phyloP scores from a whole-genome alignment of 768 basidiomycete genomes.

The Goffeauzyma gilvescens region DNA sequence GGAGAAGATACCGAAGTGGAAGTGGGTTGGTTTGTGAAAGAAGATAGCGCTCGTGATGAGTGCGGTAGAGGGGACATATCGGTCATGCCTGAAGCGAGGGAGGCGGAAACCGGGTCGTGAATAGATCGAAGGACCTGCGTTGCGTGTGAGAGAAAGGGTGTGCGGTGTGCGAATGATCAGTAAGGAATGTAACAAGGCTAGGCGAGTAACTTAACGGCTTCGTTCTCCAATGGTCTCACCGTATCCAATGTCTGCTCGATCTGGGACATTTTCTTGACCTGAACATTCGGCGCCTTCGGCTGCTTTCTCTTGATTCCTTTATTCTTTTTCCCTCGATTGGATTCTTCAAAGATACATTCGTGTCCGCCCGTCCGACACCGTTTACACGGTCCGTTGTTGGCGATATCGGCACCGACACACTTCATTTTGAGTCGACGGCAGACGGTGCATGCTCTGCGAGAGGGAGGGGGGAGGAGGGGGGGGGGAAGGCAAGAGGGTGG shows the following conservation, averaged over 20 bases:
- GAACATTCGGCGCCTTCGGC: too few relatives aligned
- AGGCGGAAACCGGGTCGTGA: constrained; percentile 46
- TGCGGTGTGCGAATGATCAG: too few relatives aligned
- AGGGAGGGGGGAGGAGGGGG: not conserved
- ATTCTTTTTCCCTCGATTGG: constrained; percentile 69
- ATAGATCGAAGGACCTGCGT: constrained; percentile 50
- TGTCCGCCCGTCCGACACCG: constrained; percentile 34
- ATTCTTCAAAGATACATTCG: constrained; percentile 93
- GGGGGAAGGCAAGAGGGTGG: not conserved
- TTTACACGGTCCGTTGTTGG: constrained; percentile 26
- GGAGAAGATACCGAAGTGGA: too few relatives aligned
- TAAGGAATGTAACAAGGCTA: too few relatives aligned
- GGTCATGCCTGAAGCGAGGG: constrained; percentile 55
- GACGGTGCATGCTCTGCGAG: constrained; percentile 9
- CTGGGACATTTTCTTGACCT: constrained; percentile 13
- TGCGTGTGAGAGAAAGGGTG: too few relatives aligned
- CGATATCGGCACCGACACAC: constrained; percentile 25
- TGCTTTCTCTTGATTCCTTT: constrained; percentile 13
- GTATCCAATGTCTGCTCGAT: constrained; percentile 40
- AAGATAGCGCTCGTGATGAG: constrained; percentile 39
- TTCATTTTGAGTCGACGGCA: constrained; percentile 30
- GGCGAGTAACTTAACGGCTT: too few relatives aligned
- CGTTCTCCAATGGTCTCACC: constrained; percentile 20
- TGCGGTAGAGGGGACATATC: constrained; percentile 65
- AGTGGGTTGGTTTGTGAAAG: constrained; percentile 37